Conservation (phyloP, 257 asterid genomes). For the Nicotiana attenuata region DNA sequence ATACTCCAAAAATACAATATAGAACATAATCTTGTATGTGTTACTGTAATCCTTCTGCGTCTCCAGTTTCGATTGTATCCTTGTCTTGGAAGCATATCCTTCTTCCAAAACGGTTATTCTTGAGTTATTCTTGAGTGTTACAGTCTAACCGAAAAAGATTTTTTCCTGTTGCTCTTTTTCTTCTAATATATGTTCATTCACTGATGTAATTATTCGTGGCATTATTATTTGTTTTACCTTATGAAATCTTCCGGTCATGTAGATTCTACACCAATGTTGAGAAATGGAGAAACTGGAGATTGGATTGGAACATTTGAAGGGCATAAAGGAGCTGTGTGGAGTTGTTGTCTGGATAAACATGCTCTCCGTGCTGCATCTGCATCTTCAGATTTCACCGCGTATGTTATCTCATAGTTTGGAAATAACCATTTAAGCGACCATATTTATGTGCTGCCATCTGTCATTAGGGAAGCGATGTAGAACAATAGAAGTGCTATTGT, state of each 20-base stretch:
- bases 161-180: background rate
- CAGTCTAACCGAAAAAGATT: background rate
- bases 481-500: background rate
- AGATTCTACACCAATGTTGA: slow-evolving; percentile 90
- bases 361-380: slow-evolving; percentile 96
- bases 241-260: slow-evolving; percentile 5
- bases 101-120: no score
- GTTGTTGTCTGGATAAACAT: slow-evolving; percentile 81
- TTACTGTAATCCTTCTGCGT: no score
- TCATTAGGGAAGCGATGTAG: background rate
- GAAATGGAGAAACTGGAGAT: slow-evolving; percentile 98
- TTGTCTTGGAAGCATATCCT: no score
- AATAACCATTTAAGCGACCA: background rate
- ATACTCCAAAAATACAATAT: no score
- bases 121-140: background rate
- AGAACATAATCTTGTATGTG: no score
- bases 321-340: slow-evolving; percentile 99
- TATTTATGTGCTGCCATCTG: background rate
- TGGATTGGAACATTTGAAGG: slow-evolving; percentile 99
- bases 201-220: background rate
- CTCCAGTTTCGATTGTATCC: no score
- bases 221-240: background rate
- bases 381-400: slow-evolving; percentile 98
- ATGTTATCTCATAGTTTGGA: slow-evolving; percentile 25
- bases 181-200: background rate